phyloP scores from a whole-genome alignment of 345 rosid genomes.

The Melaleuca alternifolia region DNA sequence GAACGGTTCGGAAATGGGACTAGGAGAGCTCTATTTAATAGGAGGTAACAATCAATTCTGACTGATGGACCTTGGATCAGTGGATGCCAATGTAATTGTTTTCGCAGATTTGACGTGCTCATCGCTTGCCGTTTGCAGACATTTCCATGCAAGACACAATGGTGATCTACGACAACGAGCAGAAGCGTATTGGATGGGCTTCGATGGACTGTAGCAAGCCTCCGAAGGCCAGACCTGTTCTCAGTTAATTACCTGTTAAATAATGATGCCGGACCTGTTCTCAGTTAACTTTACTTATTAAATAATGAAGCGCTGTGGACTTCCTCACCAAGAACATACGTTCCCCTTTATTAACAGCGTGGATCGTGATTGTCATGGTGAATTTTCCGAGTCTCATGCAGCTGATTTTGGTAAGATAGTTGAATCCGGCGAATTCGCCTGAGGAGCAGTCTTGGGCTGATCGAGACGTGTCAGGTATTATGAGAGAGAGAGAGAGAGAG shows the following conservation, averaged over 20 bases:
- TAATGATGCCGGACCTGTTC: conserved; percentile 15
- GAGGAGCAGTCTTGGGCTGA: neutral
- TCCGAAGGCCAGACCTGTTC: conserved; percentile 36
- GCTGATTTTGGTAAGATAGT: neutral
- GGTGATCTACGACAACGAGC: conserved; percentile 72
- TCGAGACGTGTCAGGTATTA: neutral
- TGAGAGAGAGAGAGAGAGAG: neutral
- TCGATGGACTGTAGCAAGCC: conserved; percentile 38
- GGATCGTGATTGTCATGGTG: conserved; percentile 22
- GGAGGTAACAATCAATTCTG: conserved; percentile 33
- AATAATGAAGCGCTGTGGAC: neutral
- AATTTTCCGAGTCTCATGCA: conserved; percentile 20
- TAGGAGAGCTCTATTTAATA: conserved; percentile 28
- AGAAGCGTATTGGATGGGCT: conserved; percentile 55
- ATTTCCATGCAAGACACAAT: conserved; percentile 37
- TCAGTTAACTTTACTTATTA: neutral
- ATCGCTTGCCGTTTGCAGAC: neutral
- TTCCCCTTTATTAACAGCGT: conserved; percentile 28
- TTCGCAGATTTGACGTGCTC: neutral
- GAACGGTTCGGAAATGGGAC: conserved; percentile 45
- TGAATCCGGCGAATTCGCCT: neutral
- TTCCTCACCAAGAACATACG: conserved; percentile 8
- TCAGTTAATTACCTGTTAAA: neutral
- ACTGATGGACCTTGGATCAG: neutral
- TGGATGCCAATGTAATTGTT: neutral